These are phyloP conservation scores for Cephalotrichum gorgonifer DNA, from an alignment of 2,329 filamentous ascomycete species.

Conservation along the genomic window DNA sequence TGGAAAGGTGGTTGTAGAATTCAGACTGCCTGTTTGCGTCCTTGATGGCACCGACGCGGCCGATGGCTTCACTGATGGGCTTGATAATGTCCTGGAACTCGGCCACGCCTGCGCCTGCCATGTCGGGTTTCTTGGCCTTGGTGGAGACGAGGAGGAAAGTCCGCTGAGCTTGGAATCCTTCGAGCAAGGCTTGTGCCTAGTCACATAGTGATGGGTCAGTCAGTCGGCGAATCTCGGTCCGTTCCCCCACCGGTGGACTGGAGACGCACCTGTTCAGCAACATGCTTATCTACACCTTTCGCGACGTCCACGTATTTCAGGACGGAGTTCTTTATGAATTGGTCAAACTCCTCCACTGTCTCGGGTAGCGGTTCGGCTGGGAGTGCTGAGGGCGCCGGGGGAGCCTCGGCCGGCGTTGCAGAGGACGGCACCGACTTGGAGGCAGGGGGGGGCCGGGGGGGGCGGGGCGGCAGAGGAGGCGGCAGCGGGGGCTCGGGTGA, in stretches of 20 bases:
- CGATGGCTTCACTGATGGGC: constrained; percentile 74
- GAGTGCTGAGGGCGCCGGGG: constrained; percentile 25
- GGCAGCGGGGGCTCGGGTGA: constrained; percentile 38
- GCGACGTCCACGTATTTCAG: constrained; percentile 70
- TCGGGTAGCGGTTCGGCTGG: constrained; percentile 52
- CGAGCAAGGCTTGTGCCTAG: constrained; percentile 31
- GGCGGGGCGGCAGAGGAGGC: constrained; percentile 20
- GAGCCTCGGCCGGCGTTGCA: constrained; percentile 14
- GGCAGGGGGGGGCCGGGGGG: constrained; percentile 22
- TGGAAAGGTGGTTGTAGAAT: constrained; percentile 71
- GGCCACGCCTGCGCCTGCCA: constrained; percentile 46
- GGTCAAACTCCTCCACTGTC: constrained; percentile 81
- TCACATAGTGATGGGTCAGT: constrained; percentile 26
- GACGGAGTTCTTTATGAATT: constrained; percentile 62
- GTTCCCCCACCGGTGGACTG: background rate
- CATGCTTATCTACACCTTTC: constrained; percentile 63
- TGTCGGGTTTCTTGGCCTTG: constrained; percentile 84
- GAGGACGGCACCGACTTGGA: constrained; percentile 15
- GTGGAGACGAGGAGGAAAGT: constrained; percentile 81
- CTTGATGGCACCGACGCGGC: constrained; percentile 68
- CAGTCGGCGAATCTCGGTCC: background rate
- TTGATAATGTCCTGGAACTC: constrained; percentile 70
- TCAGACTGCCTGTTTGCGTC: constrained; percentile 68
- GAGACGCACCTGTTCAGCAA: constrained; percentile 64
- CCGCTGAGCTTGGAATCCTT: constrained; percentile 73